Base-by-base conservation (phyloP, 352 stramenopile species). In the Globisporangium radiosum region DNA sequence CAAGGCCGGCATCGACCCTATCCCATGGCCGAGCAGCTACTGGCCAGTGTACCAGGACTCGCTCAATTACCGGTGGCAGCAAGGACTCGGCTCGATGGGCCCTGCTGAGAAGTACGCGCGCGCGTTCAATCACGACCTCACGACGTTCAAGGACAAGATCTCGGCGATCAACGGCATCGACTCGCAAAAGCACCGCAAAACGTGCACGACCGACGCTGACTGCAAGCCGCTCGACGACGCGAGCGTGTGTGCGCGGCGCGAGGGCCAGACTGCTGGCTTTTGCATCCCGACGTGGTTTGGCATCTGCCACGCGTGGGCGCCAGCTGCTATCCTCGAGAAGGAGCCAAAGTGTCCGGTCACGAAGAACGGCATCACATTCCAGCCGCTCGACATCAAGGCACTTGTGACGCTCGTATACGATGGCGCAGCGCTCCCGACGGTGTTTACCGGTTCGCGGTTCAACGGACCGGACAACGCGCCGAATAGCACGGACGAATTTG, bases 1-100 rank as follows among this genome's bases (percentile, higher is more conserved):
- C 2, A 77, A 75, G 49, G 69, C 64, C 7, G 57, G 71, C 56
- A 68, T 71, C 61, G 45, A 76, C 36, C 75, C 75, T 17, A 73
- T 81, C 54, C 70, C 76, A 48, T 90, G 80, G 80, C 78, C 80
- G 1, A 71, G 69, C 49, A 88, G 80, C 66, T 90, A 88, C 65
- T 90, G 80, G 80, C 78, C 80, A 1, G 57, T 73, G 52, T 87
- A 74, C 57, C 65, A 70, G 15, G 78, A 90, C 65, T 77, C 76
- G 47, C 81, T 90, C 60, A 88, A 88, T 54, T 80, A 76, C 62
- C 53, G 57, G 38, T 90, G 77, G 77, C 43, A 67, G 50, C 43
- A 57, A 3, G 59, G 63, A 11, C 70, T 73, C 25, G 56, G 52
- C 36, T 57, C 67, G 43, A 63, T 63, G 15, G 82, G 76, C 54